Percentiles rank a stretch among this genome's conserved stretches.
These are phyloP conservation scores for Chaetomium globosum DNA, from an alignment of 2,329 filamentous ascomycete species.

Conservation along the genomic window DNA sequence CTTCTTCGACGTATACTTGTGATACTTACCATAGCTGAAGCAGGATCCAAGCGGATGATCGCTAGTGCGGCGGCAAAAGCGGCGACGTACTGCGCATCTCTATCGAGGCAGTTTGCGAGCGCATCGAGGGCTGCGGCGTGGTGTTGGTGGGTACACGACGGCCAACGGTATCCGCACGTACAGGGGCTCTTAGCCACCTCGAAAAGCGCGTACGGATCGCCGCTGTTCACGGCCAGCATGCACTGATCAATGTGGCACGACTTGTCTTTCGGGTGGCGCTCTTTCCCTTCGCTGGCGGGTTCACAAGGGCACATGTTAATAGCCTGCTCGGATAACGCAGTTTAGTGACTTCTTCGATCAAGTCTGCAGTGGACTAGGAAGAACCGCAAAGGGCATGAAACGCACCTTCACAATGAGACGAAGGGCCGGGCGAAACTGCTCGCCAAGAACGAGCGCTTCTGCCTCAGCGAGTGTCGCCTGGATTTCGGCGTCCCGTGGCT, in stretches of 20 bases:
- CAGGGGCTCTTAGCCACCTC: constrained; percentile 25
- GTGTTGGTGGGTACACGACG: constrained; percentile 23
- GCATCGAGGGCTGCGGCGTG: constrained; percentile 32
- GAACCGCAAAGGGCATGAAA: neutral
- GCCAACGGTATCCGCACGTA: constrained; percentile 35
- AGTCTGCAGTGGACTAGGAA: neutral
- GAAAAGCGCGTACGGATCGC: constrained; percentile 25
- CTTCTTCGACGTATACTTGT: neutral
- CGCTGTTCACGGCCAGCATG: constrained; percentile 25
- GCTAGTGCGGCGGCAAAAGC: constrained; percentile 33
- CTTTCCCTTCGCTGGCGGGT: constrained; percentile 16
- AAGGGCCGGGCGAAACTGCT: constrained; percentile 20
- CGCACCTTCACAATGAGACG: constrained; percentile 21
- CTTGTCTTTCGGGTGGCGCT: constrained; percentile 33
- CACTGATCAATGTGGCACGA: constrained; percentile 38
- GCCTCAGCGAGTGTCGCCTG: neutral
- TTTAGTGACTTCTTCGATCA: neutral
- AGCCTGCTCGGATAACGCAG: constrained; percentile 9
- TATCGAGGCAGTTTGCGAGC: constrained; percentile 30
- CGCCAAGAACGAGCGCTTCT: neutral
- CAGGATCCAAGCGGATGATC: constrained; percentile 32
- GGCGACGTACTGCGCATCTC: constrained; percentile 24
- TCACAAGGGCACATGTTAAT: constrained; percentile 30
- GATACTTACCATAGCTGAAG: constrained; percentile 30
- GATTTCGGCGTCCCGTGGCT: neutral